Evolutionary conservation across 2,329 filamentous ascomycete species (phyloP).

Genomic region (Elsinoe necatrix): DNA sequence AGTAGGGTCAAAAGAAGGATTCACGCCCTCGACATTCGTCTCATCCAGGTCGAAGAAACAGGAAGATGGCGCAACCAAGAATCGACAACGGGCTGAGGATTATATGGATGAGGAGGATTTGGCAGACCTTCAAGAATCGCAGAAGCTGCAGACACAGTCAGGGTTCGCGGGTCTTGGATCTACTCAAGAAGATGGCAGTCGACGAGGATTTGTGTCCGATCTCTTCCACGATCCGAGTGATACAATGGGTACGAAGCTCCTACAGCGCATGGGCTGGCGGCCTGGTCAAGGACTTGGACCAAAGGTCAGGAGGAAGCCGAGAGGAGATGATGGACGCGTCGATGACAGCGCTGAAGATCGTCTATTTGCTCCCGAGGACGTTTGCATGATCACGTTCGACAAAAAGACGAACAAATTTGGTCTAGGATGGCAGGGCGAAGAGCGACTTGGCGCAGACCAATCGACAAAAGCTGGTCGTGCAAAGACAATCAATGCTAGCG

Average conservation of each 20-base stretch:
- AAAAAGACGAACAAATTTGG: conserved; percentile 63
- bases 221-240: conserved; percentile 66
- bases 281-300: conserved; percentile 89
- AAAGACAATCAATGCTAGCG: background rate
- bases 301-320: conserved; percentile 66
- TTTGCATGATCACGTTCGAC: conserved; percentile 56
- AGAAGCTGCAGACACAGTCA: conserved; percentile 62
- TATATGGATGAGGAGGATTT: conserved; percentile 98
- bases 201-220: conserved; percentile 55
- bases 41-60: conserved; percentile 76
- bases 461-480: background rate
- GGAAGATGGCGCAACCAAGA: conserved; percentile 41
- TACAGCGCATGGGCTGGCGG: conserved; percentile 93
- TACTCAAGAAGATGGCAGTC: conserved; percentile 47
- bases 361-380: conserved; percentile 79
- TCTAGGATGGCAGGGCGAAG: conserved; percentile 57
- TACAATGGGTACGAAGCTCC: conserved; percentile 75
- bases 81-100: conserved; percentile 65
- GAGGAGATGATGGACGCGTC: conserved; percentile 48
- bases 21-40: conserved; percentile 84
- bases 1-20: conserved; percentile 96
- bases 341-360: conserved; percentile 40
- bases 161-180: conserved; percentile 69
- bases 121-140: conserved; percentile 72
- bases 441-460: conserved; percentile 37